Conservation (phyloP, 2,329 filamentous ascomycete genomes). For the Epichloe aotearoae region DNA sequence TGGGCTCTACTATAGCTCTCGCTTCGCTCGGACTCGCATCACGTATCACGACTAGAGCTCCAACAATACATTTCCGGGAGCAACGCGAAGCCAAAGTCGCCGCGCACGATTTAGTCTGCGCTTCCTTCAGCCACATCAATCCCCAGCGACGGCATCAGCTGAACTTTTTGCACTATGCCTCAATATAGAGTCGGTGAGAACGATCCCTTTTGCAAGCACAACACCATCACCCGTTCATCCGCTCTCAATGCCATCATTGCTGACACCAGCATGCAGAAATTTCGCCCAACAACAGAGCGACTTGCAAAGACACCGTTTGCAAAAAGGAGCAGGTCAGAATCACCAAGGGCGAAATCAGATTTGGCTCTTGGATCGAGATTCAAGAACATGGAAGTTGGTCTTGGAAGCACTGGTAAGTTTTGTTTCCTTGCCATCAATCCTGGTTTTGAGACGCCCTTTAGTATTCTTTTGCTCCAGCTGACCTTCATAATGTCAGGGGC, state of each 20-base stretch:
- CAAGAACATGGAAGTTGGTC: constrained; percentile 49
- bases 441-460: neutral
- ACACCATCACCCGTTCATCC: neutral
- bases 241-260: neutral
- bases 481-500: constrained; percentile 46
- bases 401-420: constrained; percentile 78
- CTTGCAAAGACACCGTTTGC: constrained; percentile 61
- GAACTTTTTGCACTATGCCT: constrained; percentile 18
- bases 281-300: constrained; percentile 57
- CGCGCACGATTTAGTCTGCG: neutral
- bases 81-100: neutral
- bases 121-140: neutral
- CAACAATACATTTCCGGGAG: neutral
- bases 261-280: constrained; percentile 43
- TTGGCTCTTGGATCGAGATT: constrained; percentile 59
- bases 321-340: constrained; percentile 60
- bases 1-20: too few species aligned
- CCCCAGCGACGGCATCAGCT: neutral
- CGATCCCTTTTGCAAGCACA: neutral
- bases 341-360: constrained; percentile 62
- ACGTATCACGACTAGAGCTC: too few species aligned
- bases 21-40: neutral
- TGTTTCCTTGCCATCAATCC: neutral
- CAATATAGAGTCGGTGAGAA: constrained; percentile 34
- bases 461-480: neutral